These are phyloP conservation scores for Ascochyta fabae DNA, from an alignment of 2,329 filamentous ascomycete genomes.

Conservation along the genomic window DNA sequence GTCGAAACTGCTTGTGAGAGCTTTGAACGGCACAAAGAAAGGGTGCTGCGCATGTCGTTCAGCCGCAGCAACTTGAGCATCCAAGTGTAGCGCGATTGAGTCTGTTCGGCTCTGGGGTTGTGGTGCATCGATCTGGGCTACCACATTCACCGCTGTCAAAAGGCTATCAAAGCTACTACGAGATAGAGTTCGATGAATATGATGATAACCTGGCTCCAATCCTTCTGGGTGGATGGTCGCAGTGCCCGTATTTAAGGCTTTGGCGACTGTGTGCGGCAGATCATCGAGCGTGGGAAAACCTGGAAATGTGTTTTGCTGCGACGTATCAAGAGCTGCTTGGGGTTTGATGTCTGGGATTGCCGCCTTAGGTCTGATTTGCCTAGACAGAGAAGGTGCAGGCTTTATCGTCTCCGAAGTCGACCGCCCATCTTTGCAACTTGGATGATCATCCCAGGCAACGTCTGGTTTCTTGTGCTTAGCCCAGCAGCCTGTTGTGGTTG, in stretches of 20 bases:
- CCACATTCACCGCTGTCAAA: constrained; percentile 35
- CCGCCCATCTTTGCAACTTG: constrained; percentile 30
- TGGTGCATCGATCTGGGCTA: constrained; percentile 34
- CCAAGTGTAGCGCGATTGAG: constrained; percentile 30
- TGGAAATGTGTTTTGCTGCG: constrained; percentile 6
- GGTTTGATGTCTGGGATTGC: not conserved
- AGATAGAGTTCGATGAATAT: constrained; percentile 13
- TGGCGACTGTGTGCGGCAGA: constrained; percentile 18
- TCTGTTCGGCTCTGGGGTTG: constrained; percentile 31
- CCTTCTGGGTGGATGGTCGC: not conserved
- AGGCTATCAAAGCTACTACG: constrained; percentile 27
- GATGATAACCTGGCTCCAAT: constrained; percentile 8
- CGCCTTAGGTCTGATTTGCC: not conserved
- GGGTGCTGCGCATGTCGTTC: constrained; percentile 20
- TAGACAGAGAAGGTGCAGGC: not conserved
- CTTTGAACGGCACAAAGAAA: not conserved
- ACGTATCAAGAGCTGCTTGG: not conserved
- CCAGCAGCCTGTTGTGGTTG: constrained; percentile 43
- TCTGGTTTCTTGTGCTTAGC: constrained; percentile 38
- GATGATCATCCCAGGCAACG: constrained; percentile 40
- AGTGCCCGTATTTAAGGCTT: not conserved
- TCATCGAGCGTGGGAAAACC: constrained; percentile 24
- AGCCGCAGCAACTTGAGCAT: constrained; percentile 27
- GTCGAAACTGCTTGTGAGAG: not conserved
- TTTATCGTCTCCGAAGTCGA: not conserved